Base-by-base conservation (phyloP, 192 early-diverging fungal species). In the Coemansia sp. region DNA sequence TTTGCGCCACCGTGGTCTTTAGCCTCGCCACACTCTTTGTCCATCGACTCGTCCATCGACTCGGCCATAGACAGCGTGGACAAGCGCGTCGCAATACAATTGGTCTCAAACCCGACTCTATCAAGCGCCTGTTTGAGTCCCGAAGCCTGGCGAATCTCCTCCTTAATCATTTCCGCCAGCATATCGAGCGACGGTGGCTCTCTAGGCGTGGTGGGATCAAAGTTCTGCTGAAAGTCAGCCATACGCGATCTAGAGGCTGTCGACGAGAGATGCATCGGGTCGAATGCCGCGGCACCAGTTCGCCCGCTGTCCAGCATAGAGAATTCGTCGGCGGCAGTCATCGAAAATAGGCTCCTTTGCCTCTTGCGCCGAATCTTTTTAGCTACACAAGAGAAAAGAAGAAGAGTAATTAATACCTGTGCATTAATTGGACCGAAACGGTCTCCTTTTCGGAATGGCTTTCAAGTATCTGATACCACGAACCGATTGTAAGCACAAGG, bases 81-180 rank as follows among this genome's bases (percentile, higher is more conserved):
- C 39, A 77, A 67, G 27, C 76, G 72, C 57, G 72, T 73, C 6
- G 66, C 61, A 46, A 83, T 77, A 19, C 45, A 62, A 36, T 69
- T 67, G 21, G 76, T 68, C 67, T 83, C 80, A 10, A 44, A 31
- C 15, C 69, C 76, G 5, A 83, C 75, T 11, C 76, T 60, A 21
- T 77, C 76, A 4, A 83, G 76, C 17, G 80, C 80, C 76, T 77
- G 72, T 44, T 69, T 77, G 7, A 83, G 73, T 19, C 66, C 64
- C 51, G 80, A 83, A 36, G 80, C 80, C 69, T 83, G 80, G 7
- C 80, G 80, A 27, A 83, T 77, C 67, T 83, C 80, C 70, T 83
- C 80, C 21, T 83, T 83, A 57, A 83, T 77, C 80, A 83, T 83
- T 19, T 83, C 80, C 0, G 76, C 75, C 42, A 83, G 69, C 55